phyloP scores from a whole-genome alignment of 2,329 filamentous ascomycete species.

The Paraphaeosphaeria minitans region DNA sequence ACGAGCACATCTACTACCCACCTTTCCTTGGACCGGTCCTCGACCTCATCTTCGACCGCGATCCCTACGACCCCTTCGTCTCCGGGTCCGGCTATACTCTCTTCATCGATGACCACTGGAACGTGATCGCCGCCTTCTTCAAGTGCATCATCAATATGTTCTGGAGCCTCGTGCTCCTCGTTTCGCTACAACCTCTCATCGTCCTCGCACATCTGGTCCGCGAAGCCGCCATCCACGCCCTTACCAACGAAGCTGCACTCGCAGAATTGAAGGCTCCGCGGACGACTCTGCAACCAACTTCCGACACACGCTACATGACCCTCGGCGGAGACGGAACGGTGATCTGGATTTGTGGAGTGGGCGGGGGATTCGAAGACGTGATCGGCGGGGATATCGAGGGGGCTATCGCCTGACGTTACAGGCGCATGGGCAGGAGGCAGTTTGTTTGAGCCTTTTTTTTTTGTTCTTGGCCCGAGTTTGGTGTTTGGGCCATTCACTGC shows the following conservation, averaged over 20 bases:
- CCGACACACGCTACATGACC: conserved; percentile 52
- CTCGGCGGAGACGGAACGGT: conserved; percentile 47
- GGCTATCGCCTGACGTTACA: neutral
- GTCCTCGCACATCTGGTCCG: neutral
- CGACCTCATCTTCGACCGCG: conserved; percentile 1
- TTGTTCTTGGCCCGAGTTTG: neutral
- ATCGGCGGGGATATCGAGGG: neutral
- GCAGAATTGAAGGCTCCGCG: neutral
- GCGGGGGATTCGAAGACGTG: neutral
- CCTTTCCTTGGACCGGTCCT: neutral
- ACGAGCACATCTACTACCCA: neutral
- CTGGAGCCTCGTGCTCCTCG: neutral
- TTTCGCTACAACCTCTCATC: neutral
- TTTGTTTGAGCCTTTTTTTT: neutral
- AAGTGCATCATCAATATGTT: neutral
- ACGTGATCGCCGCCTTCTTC: neutral
- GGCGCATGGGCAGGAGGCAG: neutral
- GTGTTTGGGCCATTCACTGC: neutral
- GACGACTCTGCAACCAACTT: neutral
- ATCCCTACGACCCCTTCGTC: neutral
- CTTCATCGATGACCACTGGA: conserved; percentile 2
- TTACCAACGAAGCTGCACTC: neutral
- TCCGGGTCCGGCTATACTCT: neutral
- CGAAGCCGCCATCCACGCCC: neutral
- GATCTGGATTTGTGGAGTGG: neutral